These are phyloP conservation scores for Fusarium sp. DNA, from an alignment of 2,329 filamentous ascomycete species.

Conservation along the genomic window DNA sequence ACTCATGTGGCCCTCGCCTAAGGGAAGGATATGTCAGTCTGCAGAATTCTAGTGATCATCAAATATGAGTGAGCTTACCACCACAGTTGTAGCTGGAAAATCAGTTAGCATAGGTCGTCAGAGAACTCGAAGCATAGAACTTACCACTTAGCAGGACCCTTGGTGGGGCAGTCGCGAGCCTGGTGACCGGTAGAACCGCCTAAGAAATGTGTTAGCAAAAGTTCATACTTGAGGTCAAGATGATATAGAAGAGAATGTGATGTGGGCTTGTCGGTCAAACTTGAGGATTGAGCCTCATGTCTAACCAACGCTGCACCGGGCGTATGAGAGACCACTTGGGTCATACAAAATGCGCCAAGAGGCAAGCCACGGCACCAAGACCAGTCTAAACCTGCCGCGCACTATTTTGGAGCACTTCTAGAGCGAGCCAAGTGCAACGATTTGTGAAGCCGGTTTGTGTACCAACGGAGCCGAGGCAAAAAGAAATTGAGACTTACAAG, in stretches of 20 bases:
- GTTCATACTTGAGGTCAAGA: conserved; percentile 4
- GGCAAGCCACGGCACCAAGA: neutral
- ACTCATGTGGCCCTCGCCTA: conserved; percentile 81
- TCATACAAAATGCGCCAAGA: conserved; percentile 1
- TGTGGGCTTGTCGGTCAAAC: neutral
- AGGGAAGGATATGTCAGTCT: conserved; percentile 45
- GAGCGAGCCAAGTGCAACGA: neutral
- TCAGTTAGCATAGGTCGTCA: conserved; percentile 4
- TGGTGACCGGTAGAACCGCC: conserved; percentile 80
- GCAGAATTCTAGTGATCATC: neutral
- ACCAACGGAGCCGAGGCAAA: neutral
- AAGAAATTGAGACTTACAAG: conserved; percentile 56
- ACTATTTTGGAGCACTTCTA: neutral
- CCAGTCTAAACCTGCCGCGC: neutral
- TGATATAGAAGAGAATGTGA: neutral
- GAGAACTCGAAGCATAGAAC: conserved; percentile 45
- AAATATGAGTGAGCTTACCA: conserved; percentile 62
- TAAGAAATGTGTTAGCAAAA: conserved; percentile 53
- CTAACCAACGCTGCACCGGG: conserved; percentile 3
- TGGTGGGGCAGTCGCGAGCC: conserved; percentile 89
- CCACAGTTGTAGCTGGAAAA: conserved; percentile 80
- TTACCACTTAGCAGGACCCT: conserved; percentile 85
- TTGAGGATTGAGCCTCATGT: conserved; percentile 1
- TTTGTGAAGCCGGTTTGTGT: neutral
- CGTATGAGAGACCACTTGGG: neutral